Percentiles rank a stretch among this genome's conserved stretches.
Conservation (phyloP, 495 filamentous ascomycete genomes). For the Xylaria flabelliformis region DNA sequence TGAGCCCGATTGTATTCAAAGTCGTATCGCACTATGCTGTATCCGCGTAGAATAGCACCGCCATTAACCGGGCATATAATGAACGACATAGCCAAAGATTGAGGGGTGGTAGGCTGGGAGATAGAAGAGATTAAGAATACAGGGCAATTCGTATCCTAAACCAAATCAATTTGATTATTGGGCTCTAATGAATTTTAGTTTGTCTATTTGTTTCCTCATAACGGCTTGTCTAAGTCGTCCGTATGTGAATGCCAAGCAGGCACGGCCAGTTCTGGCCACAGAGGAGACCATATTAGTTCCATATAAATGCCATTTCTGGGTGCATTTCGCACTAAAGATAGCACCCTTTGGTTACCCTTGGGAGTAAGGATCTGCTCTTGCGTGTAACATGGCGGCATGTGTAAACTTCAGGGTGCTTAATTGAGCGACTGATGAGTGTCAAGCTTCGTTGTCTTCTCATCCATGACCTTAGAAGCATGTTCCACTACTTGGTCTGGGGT, state of each 20-base stretch:
- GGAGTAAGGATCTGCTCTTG: background rate
- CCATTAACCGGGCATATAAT: background rate
- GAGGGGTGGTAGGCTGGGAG: background rate
- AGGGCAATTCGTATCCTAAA: background rate
- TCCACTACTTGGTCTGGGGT: conserved; percentile 34
- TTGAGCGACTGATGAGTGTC: conserved; percentile 40
- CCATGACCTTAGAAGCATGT: conserved; percentile 49
- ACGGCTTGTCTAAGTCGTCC: background rate
- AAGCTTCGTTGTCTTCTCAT: conserved; percentile 50
- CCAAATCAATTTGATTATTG: background rate
- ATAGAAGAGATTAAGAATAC: background rate
- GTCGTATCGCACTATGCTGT: background rate
- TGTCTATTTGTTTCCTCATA: background rate
- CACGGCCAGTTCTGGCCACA: background rate
- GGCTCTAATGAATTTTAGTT: background rate
- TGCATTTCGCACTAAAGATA: background rate
- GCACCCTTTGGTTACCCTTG: background rate
- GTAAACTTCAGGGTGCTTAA: background rate
- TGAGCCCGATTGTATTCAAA: background rate
- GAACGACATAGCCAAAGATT: background rate
- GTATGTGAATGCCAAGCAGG: background rate
- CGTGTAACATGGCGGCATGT: background rate
- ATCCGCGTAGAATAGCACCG: background rate
- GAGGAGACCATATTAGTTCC: background rate
- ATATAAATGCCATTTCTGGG: background rate